Evolutionary conservation across 768 basidiomycete genomes (phyloP), one percentile per base, ranked within the genome.

Genomic region (Termitomyces sp.): DNA sequence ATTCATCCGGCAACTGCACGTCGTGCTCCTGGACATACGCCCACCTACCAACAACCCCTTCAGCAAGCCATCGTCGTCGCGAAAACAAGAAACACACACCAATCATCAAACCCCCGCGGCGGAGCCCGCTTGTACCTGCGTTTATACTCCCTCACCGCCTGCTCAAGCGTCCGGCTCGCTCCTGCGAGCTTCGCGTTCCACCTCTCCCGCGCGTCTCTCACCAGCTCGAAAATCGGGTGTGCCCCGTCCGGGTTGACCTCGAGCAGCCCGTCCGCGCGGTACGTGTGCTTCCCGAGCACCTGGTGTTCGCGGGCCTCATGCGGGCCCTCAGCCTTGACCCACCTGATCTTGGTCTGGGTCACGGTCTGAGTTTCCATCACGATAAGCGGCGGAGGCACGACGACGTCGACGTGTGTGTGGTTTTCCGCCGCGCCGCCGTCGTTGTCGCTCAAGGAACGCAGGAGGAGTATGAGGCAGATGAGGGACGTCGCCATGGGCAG

Each of bases 1-100:
- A 95, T 65, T 95, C 94, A 69, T 96, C 94, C 11, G 88, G 79
- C 44, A 94, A 82, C 63, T 83, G 81, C 33, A 92, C 84, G 10
- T 80, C 70, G 68, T 92, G 79, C 49, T 80, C 74, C 64, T 79
- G 71, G 33, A 85, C 87, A 67, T 76, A 79, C 3, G 56, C 60
- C 78, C 76, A 79, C 76, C 76, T 76, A 28, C 20, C 11, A 14
- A 43, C 1, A 38, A 24, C 35, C 24, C 52, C n/a, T 35, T 36
- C n/a, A 32, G 3, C 20, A 2, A 14, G 20, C 13, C 13, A 36
- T 30, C 20, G 14, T 30, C 20, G 14, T 0, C n/a, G 7, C 16
- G 10, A 18, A 54, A 41, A 16, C 18, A 24, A 18, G 8, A 3
- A 3, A 33, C 4, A 52, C 24, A 11, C 10, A 52, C 51, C 51